Conservation (phyloP, 2,329 filamentous ascomycete species). For the Teratosphaeria destructans region DNA sequence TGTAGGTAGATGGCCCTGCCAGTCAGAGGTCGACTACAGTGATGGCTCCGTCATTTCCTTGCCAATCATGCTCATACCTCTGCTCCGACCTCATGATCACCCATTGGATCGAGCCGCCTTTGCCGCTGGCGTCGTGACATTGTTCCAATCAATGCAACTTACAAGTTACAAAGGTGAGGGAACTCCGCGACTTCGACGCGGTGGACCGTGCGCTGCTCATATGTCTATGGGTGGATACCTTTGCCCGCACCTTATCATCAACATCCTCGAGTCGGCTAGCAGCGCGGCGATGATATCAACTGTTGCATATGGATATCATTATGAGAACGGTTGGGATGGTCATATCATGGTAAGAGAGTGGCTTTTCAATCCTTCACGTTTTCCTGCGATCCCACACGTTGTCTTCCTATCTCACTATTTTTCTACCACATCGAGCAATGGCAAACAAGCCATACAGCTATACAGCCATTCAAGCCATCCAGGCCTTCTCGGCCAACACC, state of each 20-base stretch:
- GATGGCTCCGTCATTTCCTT: too few relatives aligned
- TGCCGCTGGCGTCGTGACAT: too few relatives aligned
- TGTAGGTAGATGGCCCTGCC: too few relatives aligned
- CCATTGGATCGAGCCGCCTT: too few relatives aligned
- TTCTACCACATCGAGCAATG: background rate
- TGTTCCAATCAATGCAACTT: background rate
- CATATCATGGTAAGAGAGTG: background rate
- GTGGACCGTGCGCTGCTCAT: background rate
- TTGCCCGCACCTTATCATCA: background rate
- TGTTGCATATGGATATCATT: background rate
- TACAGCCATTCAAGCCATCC: slow-evolving; percentile 2
- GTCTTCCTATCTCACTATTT: background rate
- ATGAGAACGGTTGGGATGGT: background rate
- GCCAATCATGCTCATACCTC: too few relatives aligned
- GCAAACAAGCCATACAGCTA: background rate
- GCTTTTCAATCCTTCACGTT: background rate
- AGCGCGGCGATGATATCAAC: background rate
- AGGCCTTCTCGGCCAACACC: background rate
- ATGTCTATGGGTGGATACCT: background rate
- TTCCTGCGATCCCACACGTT: background rate
- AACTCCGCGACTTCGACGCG: background rate
- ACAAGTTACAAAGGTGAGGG: slow-evolving; percentile 4
- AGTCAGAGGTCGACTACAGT: too few relatives aligned
- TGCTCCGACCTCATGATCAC: too few relatives aligned
- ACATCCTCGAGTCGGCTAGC: background rate